Conservation (phyloP, 2,329 filamentous ascomycete species). For the Alternaria novae-zelandiae region DNA sequence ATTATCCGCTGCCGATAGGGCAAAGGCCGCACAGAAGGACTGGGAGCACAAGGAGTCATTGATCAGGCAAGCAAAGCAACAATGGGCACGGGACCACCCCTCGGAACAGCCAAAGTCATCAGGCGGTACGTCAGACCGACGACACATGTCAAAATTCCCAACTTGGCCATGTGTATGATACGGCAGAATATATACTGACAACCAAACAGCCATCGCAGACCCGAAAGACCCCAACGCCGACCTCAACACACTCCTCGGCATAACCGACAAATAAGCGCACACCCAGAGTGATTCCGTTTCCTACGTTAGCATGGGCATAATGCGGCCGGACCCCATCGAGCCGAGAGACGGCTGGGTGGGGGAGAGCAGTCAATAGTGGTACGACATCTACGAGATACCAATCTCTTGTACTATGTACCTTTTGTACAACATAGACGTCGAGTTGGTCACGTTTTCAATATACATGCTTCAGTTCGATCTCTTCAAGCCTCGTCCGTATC, state of each 20-base stretch:
- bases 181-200: not conserved
- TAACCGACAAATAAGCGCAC: slow-evolving; percentile 43
- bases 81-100: slow-evolving; percentile 79
- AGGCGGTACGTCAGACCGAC: slow-evolving; percentile 32
- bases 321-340: slow-evolving; percentile 18
- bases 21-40: slow-evolving; percentile 75
- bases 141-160: not conserved
- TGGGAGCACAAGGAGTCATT: slow-evolving; percentile 90
- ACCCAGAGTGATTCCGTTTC: slow-evolving; percentile 7
- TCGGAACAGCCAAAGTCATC: slow-evolving; percentile 40
- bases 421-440: slow-evolving; percentile 51
- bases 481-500: not conserved
- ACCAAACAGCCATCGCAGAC: slow-evolving; percentile 62
- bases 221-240: slow-evolving; percentile 90
- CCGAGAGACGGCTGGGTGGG: slow-evolving; percentile 18
- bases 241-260: slow-evolving; percentile 69
- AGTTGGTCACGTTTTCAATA: slow-evolving; percentile 45
- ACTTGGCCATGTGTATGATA: not conserved
- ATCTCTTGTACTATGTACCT: slow-evolving; percentile 49
- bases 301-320: slow-evolving; percentile 34
- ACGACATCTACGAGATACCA: slow-evolving; percentile 28
- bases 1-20: slow-evolving; percentile 74
- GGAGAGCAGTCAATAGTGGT: slow-evolving; percentile 27
- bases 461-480: slow-evolving; percentile 32
- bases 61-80: slow-evolving; percentile 91